Conservation (phyloP, 495 filamentous ascomycete genomes). For the Podospora tetraspora region DNA sequence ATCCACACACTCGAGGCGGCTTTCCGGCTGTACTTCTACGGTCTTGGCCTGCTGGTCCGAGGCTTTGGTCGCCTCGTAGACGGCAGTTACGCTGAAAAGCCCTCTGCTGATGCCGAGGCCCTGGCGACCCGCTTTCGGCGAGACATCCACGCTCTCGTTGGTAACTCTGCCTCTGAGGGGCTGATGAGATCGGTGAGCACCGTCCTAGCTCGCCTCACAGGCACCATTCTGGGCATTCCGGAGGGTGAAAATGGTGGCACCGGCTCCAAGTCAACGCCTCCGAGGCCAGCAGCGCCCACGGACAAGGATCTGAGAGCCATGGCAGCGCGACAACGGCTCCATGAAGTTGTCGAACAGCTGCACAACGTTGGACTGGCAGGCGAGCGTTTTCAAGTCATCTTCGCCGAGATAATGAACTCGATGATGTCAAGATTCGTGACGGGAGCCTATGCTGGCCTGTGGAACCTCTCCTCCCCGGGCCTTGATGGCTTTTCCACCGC, state of each 20-base stretch:
- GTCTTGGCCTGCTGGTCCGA: constrained; percentile 40
- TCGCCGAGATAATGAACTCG: constrained; percentile 67
- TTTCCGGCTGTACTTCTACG: constrained; percentile 45
- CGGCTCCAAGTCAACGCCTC: constrained; percentile 8
- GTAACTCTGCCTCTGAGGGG: constrained; percentile 55
- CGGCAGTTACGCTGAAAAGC: constrained; percentile 7
- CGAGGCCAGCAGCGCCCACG: constrained; percentile 17
- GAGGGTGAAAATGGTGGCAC: constrained; percentile 14
- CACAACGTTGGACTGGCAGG: constrained; percentile 69
- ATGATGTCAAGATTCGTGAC: constrained; percentile 63
- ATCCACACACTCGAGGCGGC: constrained; percentile 48
- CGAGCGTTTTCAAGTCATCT: constrained; percentile 66
- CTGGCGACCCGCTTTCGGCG: constrained; percentile 49
- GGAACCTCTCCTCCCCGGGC: constrained; percentile 32
- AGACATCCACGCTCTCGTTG: constrained; percentile 61
- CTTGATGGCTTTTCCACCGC: constrained; percentile 13
- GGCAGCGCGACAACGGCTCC: constrained; percentile 48
- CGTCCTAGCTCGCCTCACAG: constrained; percentile 50
- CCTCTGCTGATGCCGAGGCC: constrained; percentile 26
- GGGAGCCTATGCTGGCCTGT: constrained; percentile 54
- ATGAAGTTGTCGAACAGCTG: constrained; percentile 56
- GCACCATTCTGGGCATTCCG: constrained; percentile 53
- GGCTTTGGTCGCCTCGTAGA: constrained; percentile 27
- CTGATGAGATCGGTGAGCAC: constrained; percentile 48
- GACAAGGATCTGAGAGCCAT: constrained; percentile 27